Base-by-base conservation (phyloP, 352 stramenopile species). In the Globisporangium cederbergense region DNA sequence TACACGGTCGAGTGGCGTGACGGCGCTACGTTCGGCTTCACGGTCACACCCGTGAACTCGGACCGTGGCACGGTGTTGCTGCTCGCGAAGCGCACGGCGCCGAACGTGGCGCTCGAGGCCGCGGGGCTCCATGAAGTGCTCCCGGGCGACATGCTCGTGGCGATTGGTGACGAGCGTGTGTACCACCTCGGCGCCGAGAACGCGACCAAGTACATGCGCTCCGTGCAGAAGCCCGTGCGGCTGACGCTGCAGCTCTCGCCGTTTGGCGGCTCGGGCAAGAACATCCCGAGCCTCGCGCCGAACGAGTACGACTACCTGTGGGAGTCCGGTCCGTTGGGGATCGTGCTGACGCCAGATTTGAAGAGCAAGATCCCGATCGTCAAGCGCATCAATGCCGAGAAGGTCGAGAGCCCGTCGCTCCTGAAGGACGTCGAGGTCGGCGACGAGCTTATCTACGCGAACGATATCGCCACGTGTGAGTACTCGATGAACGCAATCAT, bases 231-330 rank as follows among this genome's bases (percentile, higher is more conserved):
- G 66, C 86, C 86, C 47, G 79, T 94, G 60, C 73, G 70, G 1
- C 58, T 94, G 11, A 89, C 76, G 45, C 60, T 94, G 45, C 86
- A 94, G 62, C 57, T 90, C 10, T 87, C 75, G 9, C 83, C 83
- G 4, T 90, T 85, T 64, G 76, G 79, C 34, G 53, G 62, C n/a
- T 52, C 72, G 14, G 70, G 72, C 18, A 83, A 87, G 53, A 72
- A 76, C 50, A 63, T 91, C 14, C 80, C 83, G 0, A 71, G 78
- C 34, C 63, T 87, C 7, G 81, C 83, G 40, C 73, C 83, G 42
- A 92, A 94, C 51, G 86, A 94, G 64, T 94, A 90, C 74, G 79
- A 89, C 62, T 94, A 90, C 63, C 40, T 83, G 22, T 94, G 86
- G 86, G 75, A 89, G 63, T 78, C 75, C 0, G 86, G 86, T 0